These are phyloP conservation scores for Pythium rishiriense DNA, from an alignment of 352 stramenopile genomes.

Conservation along the genomic window DNA sequence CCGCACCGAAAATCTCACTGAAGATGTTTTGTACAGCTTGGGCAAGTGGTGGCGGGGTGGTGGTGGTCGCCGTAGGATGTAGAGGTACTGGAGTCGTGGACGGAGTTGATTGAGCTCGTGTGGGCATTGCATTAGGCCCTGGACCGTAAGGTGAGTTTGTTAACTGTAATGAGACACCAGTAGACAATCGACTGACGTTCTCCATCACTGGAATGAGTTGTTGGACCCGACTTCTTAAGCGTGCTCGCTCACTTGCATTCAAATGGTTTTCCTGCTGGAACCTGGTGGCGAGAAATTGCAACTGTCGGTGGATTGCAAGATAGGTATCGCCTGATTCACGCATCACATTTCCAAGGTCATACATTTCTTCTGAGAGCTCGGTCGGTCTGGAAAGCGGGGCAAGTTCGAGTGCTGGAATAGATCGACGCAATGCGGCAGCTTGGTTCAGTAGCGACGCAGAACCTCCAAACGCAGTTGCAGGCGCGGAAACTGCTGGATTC, in stretches of 20 bases:
- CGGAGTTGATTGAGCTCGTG: neutral
- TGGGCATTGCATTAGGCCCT: neutral
- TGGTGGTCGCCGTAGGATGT: neutral
- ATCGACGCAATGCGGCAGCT: conserved; percentile 21
- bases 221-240: conserved; percentile 18
- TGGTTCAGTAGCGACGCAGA: conserved; percentile 9
- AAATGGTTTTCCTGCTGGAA: conserved; percentile 25
- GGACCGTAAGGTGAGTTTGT: conserved; percentile 16
- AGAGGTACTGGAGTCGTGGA: neutral
- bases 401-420: conserved; percentile 25
- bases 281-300: conserved; percentile 21
- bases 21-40: conserved; percentile 1
- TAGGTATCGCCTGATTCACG: conserved; percentile 29
- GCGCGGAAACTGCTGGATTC: neutral
- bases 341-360: conserved; percentile 25
- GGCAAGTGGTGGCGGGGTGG: neutral
- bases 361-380: conserved; percentile 25
- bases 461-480: neutral
- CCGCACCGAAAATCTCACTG: neutral
- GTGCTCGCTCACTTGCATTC: conserved; percentile 9
- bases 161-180: conserved; percentile 8
- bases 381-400: conserved; percentile 11
- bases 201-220: conserved; percentile 23
- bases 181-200: conserved; percentile 15
- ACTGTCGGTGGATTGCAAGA: conserved; percentile 26